phyloP scores from a whole-genome alignment of 2,329 filamentous ascomycete genomes.

The Colletotrichum gigasporum region DNA sequence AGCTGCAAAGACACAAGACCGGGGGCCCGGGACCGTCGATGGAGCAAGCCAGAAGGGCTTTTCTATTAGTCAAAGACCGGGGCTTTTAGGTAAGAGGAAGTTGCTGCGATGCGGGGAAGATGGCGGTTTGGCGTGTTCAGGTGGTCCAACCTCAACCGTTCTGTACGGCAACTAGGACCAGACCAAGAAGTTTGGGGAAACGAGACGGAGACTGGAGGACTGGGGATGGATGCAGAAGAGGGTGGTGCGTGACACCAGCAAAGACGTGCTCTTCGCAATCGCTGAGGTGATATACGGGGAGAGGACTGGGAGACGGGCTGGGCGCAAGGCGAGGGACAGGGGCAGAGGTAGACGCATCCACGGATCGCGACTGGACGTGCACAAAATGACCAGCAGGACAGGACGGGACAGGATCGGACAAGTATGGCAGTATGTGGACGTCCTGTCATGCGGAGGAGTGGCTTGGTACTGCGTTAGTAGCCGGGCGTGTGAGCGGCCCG shows the following conservation, averaged over 20 bases:
- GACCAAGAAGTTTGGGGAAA: slow-evolving; percentile 22
- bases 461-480: slow-evolving; percentile 12
- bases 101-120: slow-evolving; percentile 53
- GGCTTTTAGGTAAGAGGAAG: slow-evolving; percentile 57
- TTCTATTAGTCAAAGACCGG: slow-evolving; percentile 58
- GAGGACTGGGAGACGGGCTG: neutral
- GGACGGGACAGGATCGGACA: neutral
- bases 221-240: slow-evolving; percentile 29
- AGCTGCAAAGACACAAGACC: slow-evolving; percentile 27
- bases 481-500: slow-evolving; percentile 28
- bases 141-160: slow-evolving; percentile 31
- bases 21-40: slow-evolving; percentile 17
- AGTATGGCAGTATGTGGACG: slow-evolving; percentile 1
- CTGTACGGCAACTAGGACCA: slow-evolving; percentile 35
- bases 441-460: slow-evolving; percentile 15
- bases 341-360: slow-evolving; percentile 11
- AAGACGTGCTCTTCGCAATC: slow-evolving; percentile 33
- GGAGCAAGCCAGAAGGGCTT: slow-evolving; percentile 35
- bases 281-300: slow-evolving; percentile 29
- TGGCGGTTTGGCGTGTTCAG: slow-evolving; percentile 34
- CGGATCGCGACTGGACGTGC: slow-evolving; percentile 15
- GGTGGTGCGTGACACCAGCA: slow-evolving; percentile 35
- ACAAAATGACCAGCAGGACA: no score
- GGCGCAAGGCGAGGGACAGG: slow-evolving; percentile 10
- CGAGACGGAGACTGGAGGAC: neutral